A percentile compares a stretch with the other conserved stretches of the same genome.
Conservation (phyloP, 2,329 filamentous ascomycete genomes). For the Emergomyces africanus region DNA sequence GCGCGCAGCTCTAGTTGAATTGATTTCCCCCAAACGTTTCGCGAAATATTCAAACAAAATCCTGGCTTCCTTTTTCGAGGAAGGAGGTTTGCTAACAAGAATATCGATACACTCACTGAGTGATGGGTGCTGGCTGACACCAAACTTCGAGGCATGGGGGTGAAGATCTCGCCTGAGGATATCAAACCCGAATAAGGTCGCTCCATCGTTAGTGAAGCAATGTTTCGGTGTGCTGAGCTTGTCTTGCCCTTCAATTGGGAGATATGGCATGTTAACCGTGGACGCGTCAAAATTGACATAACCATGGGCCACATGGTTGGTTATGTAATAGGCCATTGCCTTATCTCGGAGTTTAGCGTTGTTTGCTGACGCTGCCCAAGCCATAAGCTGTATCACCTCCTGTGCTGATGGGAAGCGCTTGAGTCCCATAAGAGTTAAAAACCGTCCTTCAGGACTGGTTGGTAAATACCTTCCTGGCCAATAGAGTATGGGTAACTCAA, state of each 20-base stretch:
- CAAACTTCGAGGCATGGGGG: slow-evolving; percentile 70
- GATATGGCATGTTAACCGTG: slow-evolving; percentile 44
- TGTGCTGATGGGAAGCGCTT: slow-evolving; percentile 55
- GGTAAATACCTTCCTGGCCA: slow-evolving; percentile 64
- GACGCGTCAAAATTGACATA: slow-evolving; percentile 55
- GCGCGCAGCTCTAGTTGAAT: slow-evolving; percentile 44
- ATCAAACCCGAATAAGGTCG: slow-evolving; percentile 65
- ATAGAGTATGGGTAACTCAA: slow-evolving; percentile 64
- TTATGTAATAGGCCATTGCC: slow-evolving; percentile 70
- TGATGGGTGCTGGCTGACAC: slow-evolving; percentile 68
- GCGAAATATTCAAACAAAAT: slow-evolving; percentile 75
- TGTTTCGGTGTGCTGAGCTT: slow-evolving; percentile 57
- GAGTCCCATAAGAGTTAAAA: slow-evolving; percentile 62
- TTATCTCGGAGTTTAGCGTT: slow-evolving; percentile 47
- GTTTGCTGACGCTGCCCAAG: slow-evolving; percentile 42
- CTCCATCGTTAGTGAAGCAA: slow-evolving; percentile 72
- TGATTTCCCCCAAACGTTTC: slow-evolving; percentile 60
- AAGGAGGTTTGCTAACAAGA: slow-evolving; percentile 60
- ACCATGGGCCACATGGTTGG: slow-evolving; percentile 62
- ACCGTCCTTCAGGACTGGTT: slow-evolving; percentile 58
- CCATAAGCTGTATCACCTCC: slow-evolving; percentile 69
- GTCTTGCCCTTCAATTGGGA: slow-evolving; percentile 58
- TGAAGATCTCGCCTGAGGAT: slow-evolving; percentile 67
- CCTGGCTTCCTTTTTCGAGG: slow-evolving; percentile 51
- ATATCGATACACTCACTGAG: slow-evolving; percentile 64